These are phyloP conservation scores for Sarocladiaceae sp. DNA, from an alignment of 2,329 filamentous ascomycete species.

Conservation along the genomic window DNA sequence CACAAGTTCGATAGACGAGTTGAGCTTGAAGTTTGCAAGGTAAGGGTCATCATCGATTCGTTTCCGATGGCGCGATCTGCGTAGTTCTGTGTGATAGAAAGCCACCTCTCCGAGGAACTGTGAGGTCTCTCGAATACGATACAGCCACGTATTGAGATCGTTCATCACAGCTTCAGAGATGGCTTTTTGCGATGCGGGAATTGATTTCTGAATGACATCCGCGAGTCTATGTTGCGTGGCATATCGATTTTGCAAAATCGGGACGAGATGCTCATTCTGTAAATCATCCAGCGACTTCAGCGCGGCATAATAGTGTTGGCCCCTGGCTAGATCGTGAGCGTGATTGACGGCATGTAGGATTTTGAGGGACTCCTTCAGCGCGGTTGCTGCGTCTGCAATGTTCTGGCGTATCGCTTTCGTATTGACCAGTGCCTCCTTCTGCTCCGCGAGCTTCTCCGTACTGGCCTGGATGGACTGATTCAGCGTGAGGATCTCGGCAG, in stretches of 20 bases:
- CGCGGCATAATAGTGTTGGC: conserved; percentile 85
- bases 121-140: conserved; percentile 87
- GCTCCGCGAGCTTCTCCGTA: conserved; percentile 86
- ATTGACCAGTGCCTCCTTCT: conserved; percentile 91
- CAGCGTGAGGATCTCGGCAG: conserved; percentile 82
- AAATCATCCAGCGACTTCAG: conserved; percentile 90
- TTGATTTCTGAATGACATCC: conserved; percentile 91
- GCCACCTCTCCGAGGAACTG: conserved; percentile 94
- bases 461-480: conserved; percentile 94
- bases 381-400: conserved; percentile 85
- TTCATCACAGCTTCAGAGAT: conserved; percentile 97
- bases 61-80: conserved; percentile 75
- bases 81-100: conserved; percentile 90
- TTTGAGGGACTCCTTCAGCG: conserved; percentile 83
- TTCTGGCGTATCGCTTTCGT: conserved; percentile 90
- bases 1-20: conserved; percentile 91
- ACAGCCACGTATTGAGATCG: conserved; percentile 95
- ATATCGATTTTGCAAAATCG: conserved; percentile 69
- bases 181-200: conserved; percentile 83
- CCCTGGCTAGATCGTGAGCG: conserved; percentile 82
- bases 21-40: conserved; percentile 79
- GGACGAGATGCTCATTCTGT: conserved; percentile 84
- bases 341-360: conserved; percentile 90
- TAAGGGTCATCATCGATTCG: conserved; percentile 70
- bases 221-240: conserved; percentile 93